A percentile compares a stretch with the other conserved stretches of the same genome.
Evolutionary conservation across 805 yeast genomes (phyloP).

Genomic region (Huiozyma naganishii): DNA sequence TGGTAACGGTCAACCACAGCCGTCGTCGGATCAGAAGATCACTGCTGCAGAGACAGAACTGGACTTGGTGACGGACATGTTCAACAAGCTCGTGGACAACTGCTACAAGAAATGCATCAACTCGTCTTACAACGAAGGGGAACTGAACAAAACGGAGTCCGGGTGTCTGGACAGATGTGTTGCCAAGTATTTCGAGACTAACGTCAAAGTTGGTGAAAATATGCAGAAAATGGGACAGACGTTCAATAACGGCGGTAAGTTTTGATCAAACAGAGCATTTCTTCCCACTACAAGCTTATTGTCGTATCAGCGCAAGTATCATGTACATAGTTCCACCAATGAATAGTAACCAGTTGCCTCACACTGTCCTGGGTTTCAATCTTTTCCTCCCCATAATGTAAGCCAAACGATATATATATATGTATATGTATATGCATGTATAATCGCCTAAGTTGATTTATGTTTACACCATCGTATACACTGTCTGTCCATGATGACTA

Average conservation of each 20-base stretch:
- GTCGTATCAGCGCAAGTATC: too few species aligned
- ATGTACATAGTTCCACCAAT: too few species aligned
- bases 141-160: slow-evolving; percentile 67
- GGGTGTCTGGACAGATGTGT: slow-evolving; percentile 93
- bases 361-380: too few species aligned
- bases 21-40: slow-evolving; percentile 64
- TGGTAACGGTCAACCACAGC: slow-evolving; percentile 65
- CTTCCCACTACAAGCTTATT: not conserved
- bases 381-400: too few species aligned
- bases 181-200: slow-evolving; percentile 86
- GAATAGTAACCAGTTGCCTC: too few species aligned
- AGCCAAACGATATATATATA: too few species aligned
- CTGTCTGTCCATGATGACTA: too few species aligned
- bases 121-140: slow-evolving; percentile 56
- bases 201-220: slow-evolving; percentile 85
- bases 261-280: slow-evolving; percentile 3
- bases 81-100: slow-evolving; percentile 80
- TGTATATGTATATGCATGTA: too few species aligned
- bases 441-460: too few species aligned
- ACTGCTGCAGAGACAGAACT: slow-evolving; percentile 93
- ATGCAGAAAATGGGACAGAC: slow-evolving; percentile 43
- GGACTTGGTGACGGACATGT: slow-evolving; percentile 96
- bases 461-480: too few species aligned
- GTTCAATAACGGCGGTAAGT: slow-evolving; percentile 29
- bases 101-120: slow-evolving; percentile 82